Percentiles rank a stretch among this genome's conserved stretches.
Evolutionary conservation across 495 filamentous ascomycete species (phyloP).

Genomic region (Patellaria atrata): DNA sequence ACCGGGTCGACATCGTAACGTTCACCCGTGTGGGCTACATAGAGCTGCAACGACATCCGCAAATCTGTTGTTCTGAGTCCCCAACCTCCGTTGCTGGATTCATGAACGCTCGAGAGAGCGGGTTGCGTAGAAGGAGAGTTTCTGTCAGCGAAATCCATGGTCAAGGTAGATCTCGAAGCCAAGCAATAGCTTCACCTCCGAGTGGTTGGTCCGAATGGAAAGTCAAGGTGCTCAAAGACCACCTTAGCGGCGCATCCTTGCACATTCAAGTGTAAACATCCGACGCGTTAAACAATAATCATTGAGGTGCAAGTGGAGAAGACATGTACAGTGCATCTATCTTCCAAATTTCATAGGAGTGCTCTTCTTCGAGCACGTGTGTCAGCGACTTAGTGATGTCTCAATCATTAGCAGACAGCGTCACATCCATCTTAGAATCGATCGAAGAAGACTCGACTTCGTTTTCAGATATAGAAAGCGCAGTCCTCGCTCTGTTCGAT

Average conservation of each 20-base stretch:
- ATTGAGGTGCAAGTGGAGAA: no score
- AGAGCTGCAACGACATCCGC: conserved; percentile 63
- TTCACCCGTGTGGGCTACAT: conserved; percentile 79
- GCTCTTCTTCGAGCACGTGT: no score
- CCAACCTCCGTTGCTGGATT: no score
- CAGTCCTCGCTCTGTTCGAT: conserved; percentile 52
- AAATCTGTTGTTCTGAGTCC: conserved; percentile 14
- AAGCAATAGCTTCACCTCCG: no score
- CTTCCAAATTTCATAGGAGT: no score
- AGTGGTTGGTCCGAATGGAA: no score
- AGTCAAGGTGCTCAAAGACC: no score
- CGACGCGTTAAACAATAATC: no score
- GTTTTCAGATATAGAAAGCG: conserved; percentile 45
- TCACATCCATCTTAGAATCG: background rate
- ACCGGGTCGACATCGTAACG: conserved; percentile 57
- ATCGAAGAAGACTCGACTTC: conserved; percentile 31
- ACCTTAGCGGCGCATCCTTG: no score
- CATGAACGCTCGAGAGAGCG: background rate
- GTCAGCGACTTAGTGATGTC: background rate
- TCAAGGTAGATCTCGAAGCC: no score
- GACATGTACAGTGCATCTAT: no score
- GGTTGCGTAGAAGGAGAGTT: background rate
- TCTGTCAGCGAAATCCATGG: background rate
- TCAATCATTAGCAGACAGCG: background rate
- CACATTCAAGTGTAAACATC: no score